A percentile compares a stretch with the other conserved stretches of the same genome.
These are phyloP conservation scores for Leucaena leucocephala DNA, from an alignment of 306 rosid species.

Conservation along the genomic window DNA sequence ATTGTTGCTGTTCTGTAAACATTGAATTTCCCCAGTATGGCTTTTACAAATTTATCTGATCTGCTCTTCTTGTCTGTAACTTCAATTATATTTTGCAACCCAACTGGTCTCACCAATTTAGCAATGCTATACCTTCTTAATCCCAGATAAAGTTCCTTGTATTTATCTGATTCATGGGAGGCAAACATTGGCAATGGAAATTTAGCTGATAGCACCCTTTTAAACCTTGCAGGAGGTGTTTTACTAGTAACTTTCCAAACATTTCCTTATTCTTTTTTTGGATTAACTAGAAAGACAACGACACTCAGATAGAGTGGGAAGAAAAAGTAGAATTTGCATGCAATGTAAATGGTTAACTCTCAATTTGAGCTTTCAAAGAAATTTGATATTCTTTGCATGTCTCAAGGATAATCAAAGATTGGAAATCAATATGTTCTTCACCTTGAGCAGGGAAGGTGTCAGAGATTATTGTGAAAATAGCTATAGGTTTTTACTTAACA, in stretches of 20 bases:
- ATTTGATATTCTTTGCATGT: constrained; percentile 1
- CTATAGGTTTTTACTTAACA: not conserved
- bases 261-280: not conserved
- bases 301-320: not conserved
- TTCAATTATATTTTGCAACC: constrained; percentile 13
- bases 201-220: constrained; percentile 39
- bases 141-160: constrained; percentile 48
- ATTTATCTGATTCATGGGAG: constrained; percentile 56
- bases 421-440: constrained; percentile 23
- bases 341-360: not conserved
- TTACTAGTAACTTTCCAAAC: constrained; percentile 51
- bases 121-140: constrained; percentile 46
- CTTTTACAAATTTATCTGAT: constrained; percentile 15
- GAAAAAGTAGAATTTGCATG: constrained; percentile 5
- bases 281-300: constrained; percentile 8
- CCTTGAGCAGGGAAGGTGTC: constrained; percentile 7
- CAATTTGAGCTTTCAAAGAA: not conserved
- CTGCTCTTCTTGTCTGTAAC: constrained; percentile 12
- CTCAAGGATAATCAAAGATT: not conserved
- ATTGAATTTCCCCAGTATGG: constrained; percentile 1
- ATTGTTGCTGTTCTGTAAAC: constrained; percentile 8
- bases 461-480: not conserved
- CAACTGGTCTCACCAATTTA: constrained; percentile 6
- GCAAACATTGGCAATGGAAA: constrained; percentile 39
- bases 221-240: constrained; percentile 40